Conservation (phyloP, 768 basidiomycete species). For the Candolleomyces aberdarensis region DNA sequence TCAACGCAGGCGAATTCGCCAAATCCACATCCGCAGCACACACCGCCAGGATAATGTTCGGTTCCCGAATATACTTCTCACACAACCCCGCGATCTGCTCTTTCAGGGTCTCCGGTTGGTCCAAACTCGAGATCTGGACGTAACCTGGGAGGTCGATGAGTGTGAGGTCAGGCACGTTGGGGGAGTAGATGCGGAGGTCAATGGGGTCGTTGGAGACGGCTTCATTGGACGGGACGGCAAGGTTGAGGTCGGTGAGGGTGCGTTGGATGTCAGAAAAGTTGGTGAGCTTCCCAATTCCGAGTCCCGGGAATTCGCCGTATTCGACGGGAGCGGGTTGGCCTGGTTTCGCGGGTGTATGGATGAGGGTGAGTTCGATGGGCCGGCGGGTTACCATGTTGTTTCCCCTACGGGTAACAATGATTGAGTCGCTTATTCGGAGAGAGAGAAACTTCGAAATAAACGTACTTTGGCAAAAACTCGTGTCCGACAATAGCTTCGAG, state of each 20-base stretch:
- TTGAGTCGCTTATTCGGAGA: slow-evolving; percentile 3
- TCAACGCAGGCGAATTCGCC: slow-evolving; percentile 93
- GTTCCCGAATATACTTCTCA: slow-evolving; percentile 97
- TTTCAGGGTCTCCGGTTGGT: slow-evolving; percentile 92
- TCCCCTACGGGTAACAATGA: slow-evolving; percentile 53
- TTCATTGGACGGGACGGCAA: slow-evolving; percentile 85
- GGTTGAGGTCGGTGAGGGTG: slow-evolving; percentile 91
- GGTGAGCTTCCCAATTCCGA: slow-evolving; percentile 86
- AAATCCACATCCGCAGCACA: slow-evolving; percentile 98
- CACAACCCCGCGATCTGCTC: slow-evolving; percentile 89
- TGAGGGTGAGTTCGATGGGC: slow-evolving; percentile 95
- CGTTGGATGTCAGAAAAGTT: slow-evolving; percentile 92
- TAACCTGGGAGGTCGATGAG: slow-evolving; percentile 98
- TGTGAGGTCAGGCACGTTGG: slow-evolving; percentile 94
- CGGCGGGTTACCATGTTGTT: slow-evolving; percentile 99
- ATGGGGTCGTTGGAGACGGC: slow-evolving; percentile 95
- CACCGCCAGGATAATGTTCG: slow-evolving; percentile 99
- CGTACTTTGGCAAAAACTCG: slow-evolving; percentile 97
- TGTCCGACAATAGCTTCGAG: slow-evolving; percentile 97
- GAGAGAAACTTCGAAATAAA: slow-evolving; percentile 11
- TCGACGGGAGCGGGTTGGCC: slow-evolving; percentile 55
- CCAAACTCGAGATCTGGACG: slow-evolving; percentile 90
- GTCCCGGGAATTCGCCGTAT: slow-evolving; percentile 91
- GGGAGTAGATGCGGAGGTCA: slow-evolving; percentile 94
- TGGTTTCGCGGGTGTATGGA: slow-evolving; percentile 75